Evolutionary conservation across 2,329 filamentous ascomycete species (phyloP), one percentile per base, ranked within the genome.

Genomic region (Pestalotiopsis fici): DNA sequence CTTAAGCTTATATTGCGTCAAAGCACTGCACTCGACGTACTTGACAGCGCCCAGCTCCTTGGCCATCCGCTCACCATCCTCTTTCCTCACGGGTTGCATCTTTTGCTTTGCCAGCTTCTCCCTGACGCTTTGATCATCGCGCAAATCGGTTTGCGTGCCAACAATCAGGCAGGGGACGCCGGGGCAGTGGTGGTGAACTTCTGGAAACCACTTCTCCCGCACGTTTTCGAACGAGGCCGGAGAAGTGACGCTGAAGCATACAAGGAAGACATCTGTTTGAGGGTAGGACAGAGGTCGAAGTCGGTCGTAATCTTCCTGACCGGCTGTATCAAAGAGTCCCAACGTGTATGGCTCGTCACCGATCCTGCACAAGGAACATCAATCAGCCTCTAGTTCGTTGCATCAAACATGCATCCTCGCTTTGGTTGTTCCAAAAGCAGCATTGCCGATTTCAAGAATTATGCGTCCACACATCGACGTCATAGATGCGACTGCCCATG

Each of bases 141-240:
- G 87, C 82, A 99, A 86, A 90, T 99, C 96, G 70, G 95, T 95
- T 83, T 99, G 96, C 27, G 96, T 99, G 75, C 96, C 96, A 69
- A 99, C 96, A 73, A 99, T 98, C 72, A 99, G 87, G 86, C 96
- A 98, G 65, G 96, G 96, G 47, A 99, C 96, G 71, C 96, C 96
- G 21, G 96, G 96, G 80, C 96, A 99, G 83, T 99, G 96, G 82
- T 99, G 96, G 80, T 97, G 95, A 56, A 99, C 96, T 83, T 99
- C 96, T 59, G 96, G 96, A 76, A 98, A 97, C 95, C 95, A 98
- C 83, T 98, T 98, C 86, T 98, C 95, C 76, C 95, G 91, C 64
- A 98, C 96, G 91, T 99, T 99, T 81, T 99, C 96, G 81, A 99
- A 99, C 7, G 95, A 98, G 54, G 96, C 95, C 54, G 95, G 96